Conservation (phyloP, 1,139 yeast genomes). For the Geotrichum restrictum region DNA sequence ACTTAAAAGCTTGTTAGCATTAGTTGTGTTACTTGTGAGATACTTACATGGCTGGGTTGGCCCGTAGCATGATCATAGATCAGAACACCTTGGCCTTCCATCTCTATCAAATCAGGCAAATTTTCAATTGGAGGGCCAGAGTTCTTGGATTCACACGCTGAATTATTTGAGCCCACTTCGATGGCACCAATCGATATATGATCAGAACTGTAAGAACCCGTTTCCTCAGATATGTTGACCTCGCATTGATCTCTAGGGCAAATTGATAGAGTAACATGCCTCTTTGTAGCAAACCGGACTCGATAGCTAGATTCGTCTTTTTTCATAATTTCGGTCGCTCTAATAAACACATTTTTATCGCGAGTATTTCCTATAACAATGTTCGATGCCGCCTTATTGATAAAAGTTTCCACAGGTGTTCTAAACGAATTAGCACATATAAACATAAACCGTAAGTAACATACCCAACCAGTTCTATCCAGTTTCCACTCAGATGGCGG, state of each 20-base stretch:
- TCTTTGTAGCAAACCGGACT: constrained; percentile 52
- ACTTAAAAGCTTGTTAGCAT: constrained; percentile 29
- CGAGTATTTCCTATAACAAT: constrained; percentile 59
- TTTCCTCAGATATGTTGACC: not conserved
- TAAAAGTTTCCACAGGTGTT: constrained; percentile 17
- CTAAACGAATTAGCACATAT: constrained; percentile 1
- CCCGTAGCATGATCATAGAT: constrained; percentile 61
- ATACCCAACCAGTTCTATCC: constrained; percentile 62
- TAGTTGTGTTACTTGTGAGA: not conserved
- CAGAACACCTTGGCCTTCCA: constrained; percentile 94
- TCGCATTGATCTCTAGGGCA: not conserved
- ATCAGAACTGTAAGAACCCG: too few species aligned
- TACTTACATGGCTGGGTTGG: constrained; percentile 56
- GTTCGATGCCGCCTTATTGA: constrained; percentile 57
- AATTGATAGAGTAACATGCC: not conserved
- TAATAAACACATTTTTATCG: constrained; percentile 63
- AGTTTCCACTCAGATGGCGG: constrained; percentile 64
- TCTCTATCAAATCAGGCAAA: constrained; percentile 45
- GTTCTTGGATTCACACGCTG: too few species aligned
- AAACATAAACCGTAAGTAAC: constrained; percentile 12
- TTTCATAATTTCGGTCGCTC: constrained; percentile 69
- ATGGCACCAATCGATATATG: too few species aligned
- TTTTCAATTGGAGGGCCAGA: too few species aligned
- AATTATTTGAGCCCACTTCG: too few species aligned
- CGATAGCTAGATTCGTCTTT: constrained; percentile 74